phyloP scores from a whole-genome alignment of 345 rosid species.

The Gynandropsis gynandra region DNA sequence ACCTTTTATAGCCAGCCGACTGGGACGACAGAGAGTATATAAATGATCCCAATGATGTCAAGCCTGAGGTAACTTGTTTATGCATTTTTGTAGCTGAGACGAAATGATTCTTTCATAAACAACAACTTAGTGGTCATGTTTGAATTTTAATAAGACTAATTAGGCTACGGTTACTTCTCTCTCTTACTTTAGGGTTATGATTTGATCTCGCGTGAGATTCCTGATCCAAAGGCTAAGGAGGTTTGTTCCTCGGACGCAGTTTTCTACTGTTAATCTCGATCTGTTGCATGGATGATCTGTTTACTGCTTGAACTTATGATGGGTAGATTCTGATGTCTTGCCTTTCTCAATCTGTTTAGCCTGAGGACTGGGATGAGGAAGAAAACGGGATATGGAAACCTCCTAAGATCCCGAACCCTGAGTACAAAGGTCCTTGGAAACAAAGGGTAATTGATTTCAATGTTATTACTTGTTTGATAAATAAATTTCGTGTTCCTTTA shows the following conservation, averaged over 20 bases:
- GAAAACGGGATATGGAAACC: conserved; percentile 65
- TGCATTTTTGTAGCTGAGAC: conserved; percentile 14
- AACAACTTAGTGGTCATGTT: background rate
- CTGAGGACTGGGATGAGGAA: conserved; percentile 72
- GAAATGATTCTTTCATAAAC: background rate
- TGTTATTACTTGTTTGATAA: conserved; percentile 5
- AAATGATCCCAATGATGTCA: conserved; percentile 68
- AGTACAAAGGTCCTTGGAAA: conserved; percentile 77
- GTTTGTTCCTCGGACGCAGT: conserved; percentile 19
- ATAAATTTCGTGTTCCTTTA: background rate
- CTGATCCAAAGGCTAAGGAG: conserved; percentile 63
- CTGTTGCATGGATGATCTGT: no score
- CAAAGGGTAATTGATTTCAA: conserved; percentile 38
- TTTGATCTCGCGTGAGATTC: conserved; percentile 51
- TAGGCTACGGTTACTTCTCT: conserved; percentile 11
- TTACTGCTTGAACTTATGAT: conserved; percentile 6
- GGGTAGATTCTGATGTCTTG: conserved; percentile 17
- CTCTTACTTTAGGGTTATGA: conserved; percentile 47
- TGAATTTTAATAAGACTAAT: background rate
- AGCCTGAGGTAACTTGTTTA: conserved; percentile 58
- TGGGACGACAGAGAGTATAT: conserved; percentile 94
- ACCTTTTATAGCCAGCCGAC: conserved; percentile 56
- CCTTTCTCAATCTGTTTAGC: conserved; percentile 32
- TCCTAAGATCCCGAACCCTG: conserved; percentile 64
- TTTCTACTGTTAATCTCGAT: background rate